Conservation (phyloP, 2,329 filamentous ascomycete species). For the Penicillium crustosum region DNA sequence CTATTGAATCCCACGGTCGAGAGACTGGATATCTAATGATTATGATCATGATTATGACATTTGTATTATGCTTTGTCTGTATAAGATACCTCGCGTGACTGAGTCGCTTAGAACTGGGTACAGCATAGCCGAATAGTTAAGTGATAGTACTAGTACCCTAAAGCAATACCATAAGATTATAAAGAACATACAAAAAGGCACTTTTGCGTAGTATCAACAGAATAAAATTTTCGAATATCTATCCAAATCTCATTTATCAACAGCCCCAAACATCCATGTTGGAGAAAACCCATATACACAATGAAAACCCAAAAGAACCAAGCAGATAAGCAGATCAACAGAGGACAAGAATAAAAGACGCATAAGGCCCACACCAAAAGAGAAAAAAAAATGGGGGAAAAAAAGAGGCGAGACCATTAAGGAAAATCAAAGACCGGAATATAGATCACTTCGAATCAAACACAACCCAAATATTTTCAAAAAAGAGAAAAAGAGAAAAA, state of each 20-base stretch:
- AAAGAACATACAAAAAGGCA: background rate
- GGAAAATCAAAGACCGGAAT: conserved; percentile 8
- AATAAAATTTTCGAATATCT: conserved; percentile 13
- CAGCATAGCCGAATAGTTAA: background rate
- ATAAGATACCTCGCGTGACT: too few relatives aligned
- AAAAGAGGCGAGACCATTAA: conserved; percentile 6
- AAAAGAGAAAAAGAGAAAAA: background rate
- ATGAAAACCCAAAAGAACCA: conserved; percentile 1
- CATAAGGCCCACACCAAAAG: conserved; percentile 4
- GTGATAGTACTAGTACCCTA: background rate
- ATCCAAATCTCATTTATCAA: conserved; percentile 15
- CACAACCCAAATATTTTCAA: conserved; percentile 14
- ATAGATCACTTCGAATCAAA: conserved; percentile 1
- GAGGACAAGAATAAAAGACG: conserved; percentile 18
- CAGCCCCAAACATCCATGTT: conserved; percentile 12
- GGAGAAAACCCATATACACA: conserved; percentile 18
- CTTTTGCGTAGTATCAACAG: background rate
- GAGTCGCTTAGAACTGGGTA: background rate
- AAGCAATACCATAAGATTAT: background rate
- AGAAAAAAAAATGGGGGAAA: conserved; percentile 10
- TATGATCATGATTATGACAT: background rate
- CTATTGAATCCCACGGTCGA: too few relatives aligned
- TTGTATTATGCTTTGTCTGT: background rate
- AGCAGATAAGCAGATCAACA: background rate
- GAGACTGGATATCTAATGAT: too few relatives aligned